Percentiles rank a stretch among this genome's conserved stretches.
Conservation (phyloP, 148 eudicot species). For the Spergularia marina region DNA sequence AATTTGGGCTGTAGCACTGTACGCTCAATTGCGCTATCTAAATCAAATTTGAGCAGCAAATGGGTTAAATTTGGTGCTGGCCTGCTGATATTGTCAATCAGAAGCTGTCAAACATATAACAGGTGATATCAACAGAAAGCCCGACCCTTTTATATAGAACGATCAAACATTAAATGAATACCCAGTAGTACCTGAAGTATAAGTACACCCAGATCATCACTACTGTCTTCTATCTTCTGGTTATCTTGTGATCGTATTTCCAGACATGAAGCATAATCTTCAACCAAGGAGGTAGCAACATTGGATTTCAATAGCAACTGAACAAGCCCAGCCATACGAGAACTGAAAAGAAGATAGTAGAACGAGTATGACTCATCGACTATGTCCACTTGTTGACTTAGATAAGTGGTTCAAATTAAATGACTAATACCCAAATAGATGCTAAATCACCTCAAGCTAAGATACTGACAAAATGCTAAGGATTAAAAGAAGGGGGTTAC, state of each 20-base stretch:
- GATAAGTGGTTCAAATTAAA: not conserved
- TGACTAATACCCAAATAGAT: not conserved
- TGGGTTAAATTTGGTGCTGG: constrained; percentile 95
- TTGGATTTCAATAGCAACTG: constrained; percentile 70
- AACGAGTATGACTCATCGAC: not conserved
- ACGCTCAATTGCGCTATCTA: constrained; percentile 72
- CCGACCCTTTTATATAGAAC: not conserved
- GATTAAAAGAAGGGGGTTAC: not conserved
- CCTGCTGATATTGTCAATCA: constrained; percentile 79
- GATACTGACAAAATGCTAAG: not conserved
- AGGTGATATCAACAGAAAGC: constrained; percentile 4
- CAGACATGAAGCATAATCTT: constrained; percentile 96
- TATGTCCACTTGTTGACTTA: not conserved
- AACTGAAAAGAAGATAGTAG: constrained; percentile 36
- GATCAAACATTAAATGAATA: not conserved
- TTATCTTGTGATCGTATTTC: constrained; percentile 86
- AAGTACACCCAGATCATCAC: constrained; percentile 85
- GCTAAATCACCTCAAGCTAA: not conserved
- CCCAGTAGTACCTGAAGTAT: constrained; percentile 63
- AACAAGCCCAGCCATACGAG: constrained; percentile 87
- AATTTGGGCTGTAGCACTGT: constrained; percentile 85
- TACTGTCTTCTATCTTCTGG: constrained; percentile 70
- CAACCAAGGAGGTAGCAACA: constrained; percentile 74
- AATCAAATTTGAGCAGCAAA: constrained; percentile 85
- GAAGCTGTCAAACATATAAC: constrained; percentile 50